Evolutionary conservation across 2,329 filamentous ascomycete species (phyloP), one percentile per base, ranked within the genome.

Genomic region (Colletotrichum sp.): DNA sequence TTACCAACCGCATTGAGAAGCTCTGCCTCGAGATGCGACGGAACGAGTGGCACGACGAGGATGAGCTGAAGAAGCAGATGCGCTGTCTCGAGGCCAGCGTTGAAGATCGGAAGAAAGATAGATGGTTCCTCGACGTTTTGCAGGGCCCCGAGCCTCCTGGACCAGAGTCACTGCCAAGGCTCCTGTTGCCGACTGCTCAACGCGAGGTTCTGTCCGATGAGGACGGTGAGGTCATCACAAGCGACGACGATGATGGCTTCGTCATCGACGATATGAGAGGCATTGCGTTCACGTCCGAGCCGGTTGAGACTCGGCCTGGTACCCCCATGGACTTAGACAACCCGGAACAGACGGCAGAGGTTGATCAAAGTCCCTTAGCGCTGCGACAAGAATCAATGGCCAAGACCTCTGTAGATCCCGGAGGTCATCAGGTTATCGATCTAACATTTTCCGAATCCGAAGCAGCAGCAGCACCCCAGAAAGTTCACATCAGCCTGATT

Each of bases 81-180:
- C 83, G 85, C 13, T 89, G 85, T 44, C 85, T 98, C 71, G 92
- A 96, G 75, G 85, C 87, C 6, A 95, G 89, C 5, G 84, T 98
- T 1, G 89, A 91, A 44, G 89, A 94, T 71, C 89, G 90, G 65
- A 86, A 93, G 79, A 83, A 90, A 52, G 82, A 88, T 10, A 80
- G 81, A 9, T 93, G 90, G 90, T 81, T 86, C 5, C 85, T 90
- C n/a, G 78, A 82, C 8, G 79, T 90, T 28, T 84, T 92, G 6
- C 83, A 84, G 52, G 85, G 85, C 21, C 86, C 84, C 16, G 84
- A 84, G 63, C 87, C 88, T 1, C 82, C 85, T 5, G 87, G 85
- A 68, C 81, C 81, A 15, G 78, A 80, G 18, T 75, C 72, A 0
- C 57, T 82, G 13, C 79, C 83, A 21, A 79, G 78, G 24, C 78